A percentile compares a stretch with the other conserved stretches of the same genome.
These are phyloP conservation scores for Kappamyces sp. DNA, from an alignment of 192 early-diverging fungal genomes.

Conservation along the genomic window DNA sequence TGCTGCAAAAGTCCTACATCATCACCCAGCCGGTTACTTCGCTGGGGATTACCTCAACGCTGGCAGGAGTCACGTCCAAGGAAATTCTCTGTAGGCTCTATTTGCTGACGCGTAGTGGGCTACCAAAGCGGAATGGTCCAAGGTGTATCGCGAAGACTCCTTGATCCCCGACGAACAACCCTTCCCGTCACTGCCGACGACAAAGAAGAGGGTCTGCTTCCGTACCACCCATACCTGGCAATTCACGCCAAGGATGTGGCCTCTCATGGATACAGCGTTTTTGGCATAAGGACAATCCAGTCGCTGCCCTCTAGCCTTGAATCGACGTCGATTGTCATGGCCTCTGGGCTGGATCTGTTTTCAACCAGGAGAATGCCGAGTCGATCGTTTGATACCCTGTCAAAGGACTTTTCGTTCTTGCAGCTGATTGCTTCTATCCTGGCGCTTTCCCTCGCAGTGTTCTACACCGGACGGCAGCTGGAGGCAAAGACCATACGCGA, in stretches of 20 bases:
- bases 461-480: slow-evolving; percentile 54
- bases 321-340: slow-evolving; percentile 84
- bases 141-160: slow-evolving; percentile 62
- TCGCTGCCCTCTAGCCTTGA: slow-evolving; percentile 79
- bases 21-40: slow-evolving; percentile 70
- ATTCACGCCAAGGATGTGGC: slow-evolving; percentile 74
- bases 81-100: slow-evolving; percentile 67
- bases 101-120: slow-evolving; percentile 44
- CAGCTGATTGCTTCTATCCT: slow-evolving; percentile 78
- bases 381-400: slow-evolving; percentile 88
- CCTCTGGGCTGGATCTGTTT: slow-evolving; percentile 90
- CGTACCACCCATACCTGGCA: slow-evolving; percentile 65
- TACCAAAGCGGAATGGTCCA: slow-evolving; percentile 49
- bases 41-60: slow-evolving; percentile 79
- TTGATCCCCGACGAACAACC: slow-evolving; percentile 80
- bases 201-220: slow-evolving; percentile 81
- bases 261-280: slow-evolving; percentile 62
- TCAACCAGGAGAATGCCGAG: slow-evolving; percentile 76
- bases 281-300: slow-evolving; percentile 60
- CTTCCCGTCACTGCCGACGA: slow-evolving; percentile 65
- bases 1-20: slow-evolving; percentile 68
- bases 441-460: slow-evolving; percentile 65
- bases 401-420: slow-evolving; percentile 85
- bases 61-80: slow-evolving; percentile 76
- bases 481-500: slow-evolving; percentile 1